Evolutionary conservation across 2,329 filamentous ascomycete genomes (phyloP), one percentile per base, ranked within the genome.

Genomic region (Colletotrichum spaethianum): DNA sequence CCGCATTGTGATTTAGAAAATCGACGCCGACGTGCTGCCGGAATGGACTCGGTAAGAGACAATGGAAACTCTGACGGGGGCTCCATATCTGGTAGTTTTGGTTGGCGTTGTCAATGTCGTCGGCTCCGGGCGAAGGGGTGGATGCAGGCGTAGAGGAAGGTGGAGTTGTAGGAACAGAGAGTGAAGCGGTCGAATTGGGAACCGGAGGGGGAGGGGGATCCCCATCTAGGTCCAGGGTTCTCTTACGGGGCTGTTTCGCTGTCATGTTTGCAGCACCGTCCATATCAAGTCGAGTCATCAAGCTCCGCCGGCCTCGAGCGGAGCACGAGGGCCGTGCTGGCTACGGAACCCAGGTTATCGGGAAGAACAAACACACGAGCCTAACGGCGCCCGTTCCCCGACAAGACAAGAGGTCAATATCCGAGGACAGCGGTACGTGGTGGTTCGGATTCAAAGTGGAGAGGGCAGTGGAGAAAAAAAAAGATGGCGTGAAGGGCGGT

Each of bases 1-100:
- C 36, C n/a, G 26, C 12, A 28, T 40, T 44, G 28, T 44, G 64
- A 31, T 23, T 18, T 63, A 5, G 53, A 72, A 20, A 64, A 16
- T 28, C 65, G 70, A 60, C 65, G 65, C 9, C 70, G 53, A 33
- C 53, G 70, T 57, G 18, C 8, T 38, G 65, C 44, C 33, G 59
- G 52, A 26, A 33, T 42, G 7, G 65, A 59, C 20, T 23, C 20
- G 8, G 31, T 18, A 14, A 20, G 33, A 33, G 36, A 52, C 44
- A 16, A 26, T n/a, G 26, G 36, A 5, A 56, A 63, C n/a, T 52
- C 60, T 28, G 40, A 16, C 23, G 20, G 28, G 57, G 33, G 36
- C 48, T 38, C 61, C 57, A 60, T n/a, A 33, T 38, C 23, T 31
- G 65, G 31, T 18, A n/a, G 26, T 36, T 18, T 36, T 38, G 36